Base-by-base conservation (phyloP, 139 green algal genomes). In the Pseudopediastrum boryanum region DNA sequence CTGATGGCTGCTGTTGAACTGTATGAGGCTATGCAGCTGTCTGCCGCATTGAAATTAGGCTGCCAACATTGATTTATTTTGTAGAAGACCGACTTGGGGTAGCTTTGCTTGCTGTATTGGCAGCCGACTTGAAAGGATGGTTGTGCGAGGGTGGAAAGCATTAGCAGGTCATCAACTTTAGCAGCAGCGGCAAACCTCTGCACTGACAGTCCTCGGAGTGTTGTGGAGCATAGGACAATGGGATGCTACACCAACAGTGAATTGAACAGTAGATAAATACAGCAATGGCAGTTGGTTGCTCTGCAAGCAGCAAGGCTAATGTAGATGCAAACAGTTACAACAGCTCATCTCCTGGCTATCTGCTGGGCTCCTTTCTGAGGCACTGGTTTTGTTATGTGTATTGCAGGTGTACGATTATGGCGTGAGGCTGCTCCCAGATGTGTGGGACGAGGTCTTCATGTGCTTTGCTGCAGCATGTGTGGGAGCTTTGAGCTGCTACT, bases 401-500 rank as follows among this genome's bases (percentile, higher is more conserved):
- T 2, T 9, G 6, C 38, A 78, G 71, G 71, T 78, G 50, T 78
- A 70, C 64, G 71, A 78, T 31, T 78, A 70, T 33, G 71, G 71
- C 29, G 50, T 78, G 8, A n/a, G 58, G 39, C 35, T 59, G n/a
- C 56, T 78, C 27, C 71, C 71, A 35, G 4, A 29, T 46, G 36
- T 29, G 2, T 16, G 23, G 2, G 39, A 8, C 27, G n/a, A 70
- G 10, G 38, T 78, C 27, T 29, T 81, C 29, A 73, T 81, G 61
- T 48, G 62, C 21, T 21, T 35, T 10, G 42, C 9, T 3, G 74
- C 74, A n/a, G 62, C 74, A 9, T 7, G 36, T 39, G 74, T 81
- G 4, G 74, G 61, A 4, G 31, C 35, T 3, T 2, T 81, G 3
- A 74, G 59, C 61, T 81, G 74, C 74, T 81, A 48, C 46, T 48